Percentiles rank a stretch among this genome's conserved stretches.
Evolutionary conservation across 164 flowering plant genomes (phyloP).

Genomic region (Chimonanthus salicifolius): DNA sequence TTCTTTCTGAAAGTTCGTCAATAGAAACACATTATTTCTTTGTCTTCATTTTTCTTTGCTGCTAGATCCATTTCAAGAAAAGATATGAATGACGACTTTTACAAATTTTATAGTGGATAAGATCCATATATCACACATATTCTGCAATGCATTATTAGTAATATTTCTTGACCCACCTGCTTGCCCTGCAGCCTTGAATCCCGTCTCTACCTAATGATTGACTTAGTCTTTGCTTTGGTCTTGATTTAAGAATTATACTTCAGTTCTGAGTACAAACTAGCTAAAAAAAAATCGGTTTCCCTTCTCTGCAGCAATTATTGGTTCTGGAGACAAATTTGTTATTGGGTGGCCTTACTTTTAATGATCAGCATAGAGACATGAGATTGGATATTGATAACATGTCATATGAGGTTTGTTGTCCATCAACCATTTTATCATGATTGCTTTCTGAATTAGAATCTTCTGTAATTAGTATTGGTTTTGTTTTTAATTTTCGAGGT

Average conservation of each 20-base stretch:
- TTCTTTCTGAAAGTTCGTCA: slow-evolving; percentile 2
- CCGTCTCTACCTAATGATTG: too few relatives aligned
- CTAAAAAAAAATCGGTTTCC: neutral
- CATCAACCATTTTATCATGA: neutral
- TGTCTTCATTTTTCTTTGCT: slow-evolving; percentile 2
- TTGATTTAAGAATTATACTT: too few relatives aligned
- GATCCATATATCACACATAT: too few relatives aligned
- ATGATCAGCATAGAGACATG: slow-evolving; percentile 95
- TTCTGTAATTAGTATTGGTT: neutral
- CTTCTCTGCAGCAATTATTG: slow-evolving; percentile 59
- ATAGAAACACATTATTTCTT: neutral
- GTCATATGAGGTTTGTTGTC: slow-evolving; percentile 86
- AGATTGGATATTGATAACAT: slow-evolving; percentile 95
- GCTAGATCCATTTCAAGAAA: too few relatives aligned
- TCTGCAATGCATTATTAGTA: too few relatives aligned
- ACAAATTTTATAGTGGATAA: too few relatives aligned
- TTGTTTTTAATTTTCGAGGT: neutral
- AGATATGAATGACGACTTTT: too few relatives aligned
- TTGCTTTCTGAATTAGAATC: neutral
- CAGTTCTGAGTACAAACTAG: neutral
- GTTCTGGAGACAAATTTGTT: slow-evolving; percentile 67
- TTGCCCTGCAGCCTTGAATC: too few relatives aligned
- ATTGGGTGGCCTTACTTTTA: slow-evolving; percentile 55
- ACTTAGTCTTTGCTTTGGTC: too few relatives aligned
- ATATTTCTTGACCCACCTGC: too few relatives aligned